These are phyloP conservation scores for Boletellus deceptivus DNA, from an alignment of 1,284 basidiomycete genomes.

Conservation along the genomic window DNA sequence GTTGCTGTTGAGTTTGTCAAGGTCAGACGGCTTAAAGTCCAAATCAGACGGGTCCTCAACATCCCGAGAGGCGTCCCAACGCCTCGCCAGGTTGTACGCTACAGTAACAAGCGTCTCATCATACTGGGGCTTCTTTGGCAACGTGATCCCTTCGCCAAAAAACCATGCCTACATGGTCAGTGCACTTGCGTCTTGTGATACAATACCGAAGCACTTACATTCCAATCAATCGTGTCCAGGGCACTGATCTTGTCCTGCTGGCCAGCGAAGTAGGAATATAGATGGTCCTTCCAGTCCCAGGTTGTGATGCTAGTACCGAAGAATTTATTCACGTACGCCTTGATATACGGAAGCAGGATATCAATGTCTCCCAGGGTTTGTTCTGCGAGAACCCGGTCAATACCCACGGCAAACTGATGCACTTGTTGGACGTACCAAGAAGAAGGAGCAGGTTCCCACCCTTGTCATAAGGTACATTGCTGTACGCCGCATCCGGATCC, in stretches of 20 bases:
- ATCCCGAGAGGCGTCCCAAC: constrained; percentile 74
- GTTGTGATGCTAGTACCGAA: constrained; percentile 88
- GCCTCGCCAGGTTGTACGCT: constrained; percentile 70
- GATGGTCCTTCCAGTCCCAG: constrained; percentile 83
- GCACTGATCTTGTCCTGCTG: constrained; percentile 65
- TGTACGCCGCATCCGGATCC: constrained; percentile 61
- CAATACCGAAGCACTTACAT: constrained; percentile 46
- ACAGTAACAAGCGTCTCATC: constrained; percentile 78
- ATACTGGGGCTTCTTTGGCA: constrained; percentile 83
- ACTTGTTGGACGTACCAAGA: constrained; percentile 43
- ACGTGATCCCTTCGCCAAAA: constrained; percentile 74
- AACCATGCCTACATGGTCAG: constrained; percentile 68
- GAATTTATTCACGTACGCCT: constrained; percentile 78
- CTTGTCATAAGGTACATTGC: constrained; percentile 31
- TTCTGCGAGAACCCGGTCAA: constrained; percentile 45
- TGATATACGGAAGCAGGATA: constrained; percentile 78
- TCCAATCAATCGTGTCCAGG: constrained; percentile 78
- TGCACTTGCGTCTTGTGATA: not conserved
- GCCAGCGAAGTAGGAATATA: constrained; percentile 77
- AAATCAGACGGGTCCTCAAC: constrained; percentile 43
- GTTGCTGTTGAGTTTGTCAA: constrained; percentile 60
- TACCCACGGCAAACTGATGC: not conserved
- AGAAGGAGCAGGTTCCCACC: constrained; percentile 42
- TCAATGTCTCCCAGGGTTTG: constrained; percentile 84
- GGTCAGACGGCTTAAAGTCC: constrained; percentile 53